Conservation (phyloP, 75 land plant genomes). For the Sequoia sempervirens region DNA sequence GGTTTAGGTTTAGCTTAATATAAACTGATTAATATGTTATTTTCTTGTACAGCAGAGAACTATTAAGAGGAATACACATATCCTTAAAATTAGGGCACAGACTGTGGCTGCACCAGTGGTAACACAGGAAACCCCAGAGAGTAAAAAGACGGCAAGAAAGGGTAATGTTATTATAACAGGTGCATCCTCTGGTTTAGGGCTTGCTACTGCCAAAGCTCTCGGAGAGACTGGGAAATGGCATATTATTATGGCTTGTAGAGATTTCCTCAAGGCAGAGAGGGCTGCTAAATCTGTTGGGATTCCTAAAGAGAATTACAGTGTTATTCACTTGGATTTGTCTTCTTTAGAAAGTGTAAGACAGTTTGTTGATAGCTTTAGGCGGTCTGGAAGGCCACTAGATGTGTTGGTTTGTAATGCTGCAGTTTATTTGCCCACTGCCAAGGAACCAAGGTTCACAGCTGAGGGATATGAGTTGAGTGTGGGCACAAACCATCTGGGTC, state of each 20-base stretch:
- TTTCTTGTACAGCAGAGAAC: conserved; percentile 23
- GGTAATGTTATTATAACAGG: conserved; percentile 78
- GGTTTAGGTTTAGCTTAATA: background rate
- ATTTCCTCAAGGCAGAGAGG: conserved; percentile 92
- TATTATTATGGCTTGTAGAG: conserved; percentile 95
- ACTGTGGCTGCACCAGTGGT: conserved; percentile 66
- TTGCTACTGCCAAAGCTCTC: conserved; percentile 89
- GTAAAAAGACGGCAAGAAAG: conserved; percentile 80
- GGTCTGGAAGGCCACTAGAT: conserved; percentile 72
- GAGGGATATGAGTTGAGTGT: conserved; percentile 97
- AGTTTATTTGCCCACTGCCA: conserved; percentile 90
- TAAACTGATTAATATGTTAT: background rate
- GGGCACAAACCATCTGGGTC: conserved; percentile 96
- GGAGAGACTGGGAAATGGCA: conserved; percentile 93
- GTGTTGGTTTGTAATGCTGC: conserved; percentile 99
- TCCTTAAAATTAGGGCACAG: conserved; percentile 41
- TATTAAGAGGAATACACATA: conserved; percentile 8
- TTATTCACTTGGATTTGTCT: conserved; percentile 95
- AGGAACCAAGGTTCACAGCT: conserved; percentile 84
- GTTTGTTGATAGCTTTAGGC: conserved; percentile 77
- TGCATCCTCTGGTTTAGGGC: conserved; percentile 96
- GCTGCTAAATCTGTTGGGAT: conserved; percentile 90
- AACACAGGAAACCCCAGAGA: conserved; percentile 29
- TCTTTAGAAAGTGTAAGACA: conserved; percentile 94
- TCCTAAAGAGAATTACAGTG: conserved; percentile 76